Evolutionary conservation across 169 alveolate species (phyloP).

Genomic region (Plasmodium cynomolgi): DNA sequence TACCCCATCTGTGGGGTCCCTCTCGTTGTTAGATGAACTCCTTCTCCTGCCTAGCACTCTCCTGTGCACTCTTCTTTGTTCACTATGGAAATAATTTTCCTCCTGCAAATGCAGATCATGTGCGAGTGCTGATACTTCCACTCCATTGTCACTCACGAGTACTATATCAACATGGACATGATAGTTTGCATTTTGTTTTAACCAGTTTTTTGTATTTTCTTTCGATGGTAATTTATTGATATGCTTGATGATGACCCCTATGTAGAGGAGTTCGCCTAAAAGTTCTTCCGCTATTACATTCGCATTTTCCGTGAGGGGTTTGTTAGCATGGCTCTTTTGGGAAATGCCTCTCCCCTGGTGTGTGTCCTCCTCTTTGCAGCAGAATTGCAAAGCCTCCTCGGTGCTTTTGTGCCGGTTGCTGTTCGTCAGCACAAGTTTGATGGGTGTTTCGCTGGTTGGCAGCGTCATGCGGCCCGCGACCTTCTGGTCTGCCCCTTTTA

Average conservation of each 20-base stretch:
- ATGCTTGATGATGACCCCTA: slow-evolving; percentile 20
- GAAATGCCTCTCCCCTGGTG: background rate
- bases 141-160: slow-evolving; percentile 18
- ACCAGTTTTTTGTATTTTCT: slow-evolving; percentile 12
- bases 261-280: slow-evolving; percentile 34
- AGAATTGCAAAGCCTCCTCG: slow-evolving; percentile 36
- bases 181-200: slow-evolving; percentile 1
- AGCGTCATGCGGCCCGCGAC: background rate
- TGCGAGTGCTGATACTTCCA: slow-evolving; percentile 35
- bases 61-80: background rate
- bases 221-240: background rate
- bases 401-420: slow-evolving; percentile 19
- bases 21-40: background rate
- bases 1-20: background rate
- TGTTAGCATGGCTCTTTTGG: background rate
- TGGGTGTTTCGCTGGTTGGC: background rate
- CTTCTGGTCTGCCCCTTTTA: background rate
- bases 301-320: background rate
- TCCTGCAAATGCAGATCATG: slow-evolving; percentile 29
- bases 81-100: slow-evolving; percentile 24
- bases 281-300: slow-evolving; percentile 17
- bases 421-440: slow-evolving; percentile 33
- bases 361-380: background rate
- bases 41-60: slow-evolving; percentile 5
- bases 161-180: slow-evolving; percentile 1